Evolutionary conservation across 2,329 filamentous ascomycete genomes (phyloP).

Genomic region (Phialophora expanda): DNA sequence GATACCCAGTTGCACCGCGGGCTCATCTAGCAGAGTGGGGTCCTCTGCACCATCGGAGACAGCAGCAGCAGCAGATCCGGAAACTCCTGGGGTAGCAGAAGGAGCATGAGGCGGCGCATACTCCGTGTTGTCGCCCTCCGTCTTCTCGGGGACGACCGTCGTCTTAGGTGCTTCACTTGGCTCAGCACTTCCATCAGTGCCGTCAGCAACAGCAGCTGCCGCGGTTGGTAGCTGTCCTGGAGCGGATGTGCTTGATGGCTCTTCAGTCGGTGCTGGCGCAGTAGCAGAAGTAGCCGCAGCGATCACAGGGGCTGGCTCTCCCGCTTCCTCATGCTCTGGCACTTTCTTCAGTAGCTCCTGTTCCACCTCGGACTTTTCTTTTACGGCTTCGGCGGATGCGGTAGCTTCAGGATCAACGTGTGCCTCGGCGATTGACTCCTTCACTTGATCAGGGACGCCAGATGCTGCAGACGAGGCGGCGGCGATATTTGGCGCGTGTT

Average conservation of each 20-base stretch:
- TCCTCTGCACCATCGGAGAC: conserved; percentile 38
- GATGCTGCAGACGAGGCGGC: conserved; percentile 45
- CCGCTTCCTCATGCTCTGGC: conserved; percentile 45
- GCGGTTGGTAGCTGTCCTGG: conserved; percentile 30
- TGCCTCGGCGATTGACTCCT: conserved; percentile 55
- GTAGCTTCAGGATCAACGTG: conserved; percentile 72
- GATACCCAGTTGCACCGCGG: conserved; percentile 37
- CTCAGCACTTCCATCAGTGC: conserved; percentile 23
- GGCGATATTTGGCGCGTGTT: conserved; percentile 49
- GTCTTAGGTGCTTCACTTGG: conserved; percentile 17
- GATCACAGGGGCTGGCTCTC: conserved; percentile 49
- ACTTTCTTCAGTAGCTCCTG: conserved; percentile 68
- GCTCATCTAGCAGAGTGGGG: conserved; percentile 36
- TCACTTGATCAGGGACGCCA: conserved; percentile 38
- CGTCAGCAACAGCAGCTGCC: conserved; percentile 33
- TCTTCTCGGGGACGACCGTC: conserved; percentile 28
- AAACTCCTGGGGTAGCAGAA: conserved; percentile 9
- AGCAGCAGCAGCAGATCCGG: conserved; percentile 27
- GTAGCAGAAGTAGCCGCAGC: conserved; percentile 48
- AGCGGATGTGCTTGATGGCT: neutral
- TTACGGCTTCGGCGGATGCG: conserved; percentile 68
- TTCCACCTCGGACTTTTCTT: conserved; percentile 77
- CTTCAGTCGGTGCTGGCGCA: conserved; percentile 43
- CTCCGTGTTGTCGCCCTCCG: conserved; percentile 36
- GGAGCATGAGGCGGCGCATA: conserved; percentile 33